phyloP scores from a whole-genome alignment of 2,329 filamentous ascomycete genomes.

The Fusarium anthophilum region DNA sequence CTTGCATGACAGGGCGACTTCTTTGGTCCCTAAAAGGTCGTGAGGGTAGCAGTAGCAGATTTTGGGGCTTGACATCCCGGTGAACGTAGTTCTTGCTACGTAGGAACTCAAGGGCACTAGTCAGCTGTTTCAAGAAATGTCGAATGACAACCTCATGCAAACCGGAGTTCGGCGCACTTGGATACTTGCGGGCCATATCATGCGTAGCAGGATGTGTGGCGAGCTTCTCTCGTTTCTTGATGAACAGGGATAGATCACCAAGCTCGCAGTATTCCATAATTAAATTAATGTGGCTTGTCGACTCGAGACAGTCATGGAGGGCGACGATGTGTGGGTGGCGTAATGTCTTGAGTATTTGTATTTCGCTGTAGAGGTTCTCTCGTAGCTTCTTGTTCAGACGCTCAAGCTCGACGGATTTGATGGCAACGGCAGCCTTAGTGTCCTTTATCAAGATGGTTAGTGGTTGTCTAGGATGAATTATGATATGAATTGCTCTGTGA shows the following conservation, averaged over 20 bases:
- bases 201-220: slow-evolving; percentile 81
- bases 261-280: slow-evolving; percentile 99
- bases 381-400: slow-evolving; percentile 96
- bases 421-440: slow-evolving; percentile 83
- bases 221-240: slow-evolving; percentile 90
- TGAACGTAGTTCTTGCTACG: slow-evolving; percentile 88
- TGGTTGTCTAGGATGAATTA: not conserved
- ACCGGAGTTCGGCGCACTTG: slow-evolving; percentile 82
- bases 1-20: slow-evolving; percentile 71
- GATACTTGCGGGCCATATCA: slow-evolving; percentile 94
- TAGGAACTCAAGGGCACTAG: slow-evolving; percentile 90
- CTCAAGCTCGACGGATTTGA: slow-evolving; percentile 93
- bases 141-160: slow-evolving; percentile 95
- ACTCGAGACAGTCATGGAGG: slow-evolving; percentile 93
- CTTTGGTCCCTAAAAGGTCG: slow-evolving; percentile 71
- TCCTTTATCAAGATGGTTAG: slow-evolving; percentile 60
- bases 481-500: not conserved
- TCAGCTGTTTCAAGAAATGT: slow-evolving; percentile 94
- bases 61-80: slow-evolving; percentile 97
- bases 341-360: slow-evolving; percentile 91
- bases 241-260: slow-evolving; percentile 93
- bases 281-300: slow-evolving; percentile 87
- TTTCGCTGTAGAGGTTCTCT: slow-evolving; percentile 95
- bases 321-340: slow-evolving; percentile 97
- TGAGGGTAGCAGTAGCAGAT: slow-evolving; percentile 88